Evolutionary conservation across 345 rosid genomes (phyloP).

Genomic region (Boechera divaricarpa): DNA sequence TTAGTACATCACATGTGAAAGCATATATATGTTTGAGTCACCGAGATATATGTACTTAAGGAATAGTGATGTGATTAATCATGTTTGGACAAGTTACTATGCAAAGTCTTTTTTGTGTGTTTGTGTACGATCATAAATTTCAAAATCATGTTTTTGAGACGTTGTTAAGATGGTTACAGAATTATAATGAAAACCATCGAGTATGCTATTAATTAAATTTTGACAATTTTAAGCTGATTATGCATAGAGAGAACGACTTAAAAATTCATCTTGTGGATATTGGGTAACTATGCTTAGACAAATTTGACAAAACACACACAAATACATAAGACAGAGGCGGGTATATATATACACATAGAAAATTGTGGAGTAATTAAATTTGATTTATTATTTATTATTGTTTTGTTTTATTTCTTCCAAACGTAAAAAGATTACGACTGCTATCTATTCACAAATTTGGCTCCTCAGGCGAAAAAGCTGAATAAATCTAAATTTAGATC

Average conservation of each 20-base stretch:
- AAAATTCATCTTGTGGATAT: too few relatives aligned
- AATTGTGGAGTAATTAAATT: constrained; percentile 8
- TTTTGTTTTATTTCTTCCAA: constrained; percentile 23
- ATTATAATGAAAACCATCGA: constrained; percentile 1
- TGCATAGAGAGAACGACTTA: too few relatives aligned
- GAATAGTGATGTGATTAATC: constrained; percentile 6
- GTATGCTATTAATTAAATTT: neutral
- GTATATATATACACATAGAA: constrained; percentile 35
- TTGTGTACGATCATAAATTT: constrained; percentile 5
- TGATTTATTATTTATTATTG: neutral
- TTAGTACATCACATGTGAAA: constrained; percentile 17
- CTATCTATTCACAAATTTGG: constrained; percentile 38
- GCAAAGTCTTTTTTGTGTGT: neutral
- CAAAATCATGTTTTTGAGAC: neutral
- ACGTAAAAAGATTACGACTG: constrained; percentile 32
- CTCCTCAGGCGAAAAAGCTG: constrained; percentile 45
- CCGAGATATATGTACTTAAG: neutral
- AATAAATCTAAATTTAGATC: constrained; percentile 45
- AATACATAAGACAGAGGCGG: constrained; percentile 33
- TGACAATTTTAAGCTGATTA: neutral
- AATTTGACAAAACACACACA: neutral
- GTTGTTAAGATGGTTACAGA: constrained; percentile 4
- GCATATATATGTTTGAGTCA: neutral
- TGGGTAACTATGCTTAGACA: too few relatives aligned
- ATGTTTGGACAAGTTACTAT: constrained; percentile 21